Base-by-base conservation (phyloP, 805 yeast species). In the Metschnikowia sp. region DNA sequence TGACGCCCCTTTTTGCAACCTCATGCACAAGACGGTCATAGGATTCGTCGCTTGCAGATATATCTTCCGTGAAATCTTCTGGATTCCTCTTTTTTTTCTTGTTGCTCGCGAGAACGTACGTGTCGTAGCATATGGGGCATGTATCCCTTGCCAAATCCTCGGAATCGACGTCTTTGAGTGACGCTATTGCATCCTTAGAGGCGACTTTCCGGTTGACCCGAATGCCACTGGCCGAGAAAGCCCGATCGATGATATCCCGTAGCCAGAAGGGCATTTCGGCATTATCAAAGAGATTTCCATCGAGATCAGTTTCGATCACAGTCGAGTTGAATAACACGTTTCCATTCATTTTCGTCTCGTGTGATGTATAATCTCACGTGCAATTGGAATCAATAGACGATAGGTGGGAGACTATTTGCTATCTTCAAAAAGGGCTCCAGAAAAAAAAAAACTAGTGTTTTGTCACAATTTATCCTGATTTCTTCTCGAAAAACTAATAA, bases 101-200 rank as follows among this genome's bases (percentile, higher is more conserved):
- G 34, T 50, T 49, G 28, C 39, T 40, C 13, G 31, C 44, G 11
- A n/a, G 15, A 4, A 44, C 69, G 45, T 67, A 70, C 8, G 59
- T 44, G 15, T 72, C 76, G 51, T 68, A 72, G 56, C 76, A 72
- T 15, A 72, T 72, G 2, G 76, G 74, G 48, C 76, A 72, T 7
- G 63, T 65, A 26, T 50, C 53, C 18, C 57, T 55, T 4, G 51
- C 52, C 35, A 63, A 34, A 2, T 41, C 47, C 6, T 43, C 51
- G 10, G 49, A 11, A 19, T 57, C 63, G 11, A 66, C 63, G 12
- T 52, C 60, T 34, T 55, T 52, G 34, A 71, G 56, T 22, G 66
- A 65, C 11, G 61, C 69, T 26, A 71, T 70, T 19, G 75, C 75
- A 35, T 69, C 72, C 9, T 63, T 67, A 3, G 74, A 68, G 8